Conservation (phyloP, 2,329 filamentous ascomycete species). For the Lomentospora prolificans region DNA sequence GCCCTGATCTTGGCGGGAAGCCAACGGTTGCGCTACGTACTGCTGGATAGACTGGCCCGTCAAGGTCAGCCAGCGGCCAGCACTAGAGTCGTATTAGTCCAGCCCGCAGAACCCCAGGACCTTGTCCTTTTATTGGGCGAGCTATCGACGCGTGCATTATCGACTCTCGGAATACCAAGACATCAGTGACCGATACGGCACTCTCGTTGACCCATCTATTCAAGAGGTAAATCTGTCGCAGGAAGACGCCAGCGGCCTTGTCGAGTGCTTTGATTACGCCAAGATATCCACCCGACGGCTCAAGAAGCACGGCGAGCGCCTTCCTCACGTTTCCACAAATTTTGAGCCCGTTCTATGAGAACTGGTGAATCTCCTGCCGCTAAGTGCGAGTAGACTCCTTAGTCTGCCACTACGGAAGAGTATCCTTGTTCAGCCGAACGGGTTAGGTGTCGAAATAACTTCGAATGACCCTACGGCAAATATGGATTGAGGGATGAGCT, state of each 20-base stretch:
- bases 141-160: background rate
- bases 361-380: background rate
- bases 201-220: background rate
- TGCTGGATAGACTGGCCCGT: constrained; percentile 2
- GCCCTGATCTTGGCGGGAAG: background rate
- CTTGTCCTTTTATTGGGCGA: background rate
- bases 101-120: background rate
- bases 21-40: constrained; percentile 1
- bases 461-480: background rate
- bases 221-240: background rate
- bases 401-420: background rate
- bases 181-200: background rate
- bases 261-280: background rate
- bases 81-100: background rate
- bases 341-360: background rate
- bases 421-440: background rate
- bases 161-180: background rate
- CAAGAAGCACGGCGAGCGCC: background rate
- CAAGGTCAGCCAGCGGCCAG: background rate
- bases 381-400: background rate
- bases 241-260: background rate
- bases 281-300: background rate
- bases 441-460: background rate
- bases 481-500: background rate
- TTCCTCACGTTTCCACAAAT: background rate